Conservation (phyloP, 116 monocot genomes). For the Cymodocea nodosa region DNA sequence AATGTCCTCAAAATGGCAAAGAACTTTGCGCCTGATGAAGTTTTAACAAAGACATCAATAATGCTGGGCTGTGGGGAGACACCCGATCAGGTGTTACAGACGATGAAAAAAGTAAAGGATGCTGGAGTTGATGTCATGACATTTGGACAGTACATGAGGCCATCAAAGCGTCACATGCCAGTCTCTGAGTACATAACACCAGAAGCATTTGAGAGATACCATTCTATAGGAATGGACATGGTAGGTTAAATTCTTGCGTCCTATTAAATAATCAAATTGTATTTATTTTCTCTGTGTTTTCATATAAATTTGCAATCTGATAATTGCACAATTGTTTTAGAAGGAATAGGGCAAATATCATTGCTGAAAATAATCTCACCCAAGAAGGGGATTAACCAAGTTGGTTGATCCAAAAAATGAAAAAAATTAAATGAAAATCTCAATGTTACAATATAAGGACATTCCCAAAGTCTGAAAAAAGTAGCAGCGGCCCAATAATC, state of each 20-base stretch:
- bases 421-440: too few species aligned
- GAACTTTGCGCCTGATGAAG: conserved; percentile 56
- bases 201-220: conserved; percentile 80
- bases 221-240: conserved; percentile 65
- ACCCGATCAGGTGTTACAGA: conserved; percentile 64
- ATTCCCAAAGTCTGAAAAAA: too few species aligned
- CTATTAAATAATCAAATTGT: not conserved
- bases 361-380: too few species aligned
- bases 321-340: too few species aligned
- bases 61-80: conserved; percentile 96
- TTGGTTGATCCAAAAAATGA: too few species aligned
- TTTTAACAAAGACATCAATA: conserved; percentile 87
- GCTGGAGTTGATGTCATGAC: conserved; percentile 95
- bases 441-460: too few species aligned
- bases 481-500: too few species aligned
- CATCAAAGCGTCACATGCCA: conserved; percentile 89
- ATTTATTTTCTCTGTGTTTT: not conserved
- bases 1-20: conserved; percentile 88
- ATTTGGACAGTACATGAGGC: conserved; percentile 95
- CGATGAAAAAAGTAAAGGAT: conserved; percentile 80
- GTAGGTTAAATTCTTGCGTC: conserved; percentile 16
- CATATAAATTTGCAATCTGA: too few species aligned
- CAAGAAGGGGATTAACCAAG: too few species aligned
- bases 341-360: too few species aligned
- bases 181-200: conserved; percentile 89